Evolutionary conservation across 2,329 filamentous ascomycete species (phyloP), one percentile per base, ranked within the genome.

Genomic region (Fusarium concolor): DNA sequence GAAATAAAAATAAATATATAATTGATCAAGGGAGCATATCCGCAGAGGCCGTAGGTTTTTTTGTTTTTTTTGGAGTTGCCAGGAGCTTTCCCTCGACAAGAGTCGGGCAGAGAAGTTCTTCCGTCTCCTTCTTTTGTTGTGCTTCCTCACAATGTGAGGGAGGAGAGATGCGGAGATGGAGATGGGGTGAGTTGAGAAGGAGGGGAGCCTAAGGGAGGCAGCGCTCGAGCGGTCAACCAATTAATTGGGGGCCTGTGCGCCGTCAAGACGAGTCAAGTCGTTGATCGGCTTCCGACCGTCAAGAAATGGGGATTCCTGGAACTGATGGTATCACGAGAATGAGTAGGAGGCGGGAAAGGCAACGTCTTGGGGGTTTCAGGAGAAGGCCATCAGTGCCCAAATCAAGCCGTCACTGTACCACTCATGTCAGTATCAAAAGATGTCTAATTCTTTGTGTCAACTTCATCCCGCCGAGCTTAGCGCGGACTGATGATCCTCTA

Each of bases 191-290:
- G 15, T 37, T 33, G 49, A 31, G 49, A 41, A 64, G 35, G 56
- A 55, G 61, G 43, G 56, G 50, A 39, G 22, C 38, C 18, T 29
- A 28, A 39, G 42, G 38, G 50, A 53, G 29, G 65, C 41, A 53
- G 43, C 41, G 18, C 37, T 37, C 17, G 15, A 26, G 53, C 54
- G 62, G 45, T 59, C 35, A 45, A 44, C 53, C 47, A 47, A 42
- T 60, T 47, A 47, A 42, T 60, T 47, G 43, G 39, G 58, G 66
- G 66, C 66, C 66, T 69, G 66, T 68, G 66, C 66, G 35, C 52
- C 31, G 51, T 68, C 26, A 55, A 58, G 46, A 38, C 29, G 38
- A 63, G 43, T 50, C 42, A 41, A 65, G 53, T 24, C 42, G 35
- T 57, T 33, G 51, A 69, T 68, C 65, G 41, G 39, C 44, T 61